These are phyloP conservation scores for Gnomoniopsis smithogilvyi DNA, from an alignment of 2,329 filamentous ascomycete species.

Conservation along the genomic window DNA sequence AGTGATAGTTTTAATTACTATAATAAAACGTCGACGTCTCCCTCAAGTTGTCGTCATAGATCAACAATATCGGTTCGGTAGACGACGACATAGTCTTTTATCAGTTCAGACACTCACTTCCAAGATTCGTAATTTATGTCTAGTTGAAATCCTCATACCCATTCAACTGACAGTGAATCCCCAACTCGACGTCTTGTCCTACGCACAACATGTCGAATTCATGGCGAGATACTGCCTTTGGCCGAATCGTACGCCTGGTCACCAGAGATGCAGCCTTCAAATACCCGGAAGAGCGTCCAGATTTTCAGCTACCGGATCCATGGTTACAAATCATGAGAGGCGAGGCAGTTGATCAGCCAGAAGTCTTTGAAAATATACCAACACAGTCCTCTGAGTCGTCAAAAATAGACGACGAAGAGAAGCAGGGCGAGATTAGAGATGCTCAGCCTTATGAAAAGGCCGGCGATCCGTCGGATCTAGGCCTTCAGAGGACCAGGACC, in stretches of 20 bases:
- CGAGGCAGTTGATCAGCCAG: constrained; percentile 45
- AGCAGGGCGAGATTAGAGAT: constrained; percentile 17
- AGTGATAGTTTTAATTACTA: no score
- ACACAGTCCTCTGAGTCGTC: constrained; percentile 6
- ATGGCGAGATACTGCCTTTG: constrained; percentile 24
- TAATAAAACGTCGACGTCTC: no score
- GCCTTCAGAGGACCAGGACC: constrained; percentile 22
- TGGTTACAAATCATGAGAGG: constrained; percentile 73
- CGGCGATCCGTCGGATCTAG: constrained; percentile 8
- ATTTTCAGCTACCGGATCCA: constrained; percentile 59
- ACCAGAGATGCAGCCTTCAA: constrained; percentile 37
- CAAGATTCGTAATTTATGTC: no score
- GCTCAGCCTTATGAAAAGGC: constrained; percentile 18
- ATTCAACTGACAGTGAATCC: no score
- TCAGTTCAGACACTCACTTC: no score
- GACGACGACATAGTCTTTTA: no score
- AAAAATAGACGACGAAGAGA: constrained; percentile 23
- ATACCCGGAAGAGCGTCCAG: constrained; percentile 65
- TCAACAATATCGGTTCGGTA: no score
- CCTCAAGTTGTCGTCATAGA: no score
- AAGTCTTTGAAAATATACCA: constrained; percentile 14
- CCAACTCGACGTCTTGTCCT: neutral
- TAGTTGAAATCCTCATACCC: neutral
- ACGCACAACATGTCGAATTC: constrained; percentile 5
- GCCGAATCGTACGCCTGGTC: constrained; percentile 27